Conservation (phyloP, 495 filamentous ascomycete species). For the Letharia columbiana region DNA sequence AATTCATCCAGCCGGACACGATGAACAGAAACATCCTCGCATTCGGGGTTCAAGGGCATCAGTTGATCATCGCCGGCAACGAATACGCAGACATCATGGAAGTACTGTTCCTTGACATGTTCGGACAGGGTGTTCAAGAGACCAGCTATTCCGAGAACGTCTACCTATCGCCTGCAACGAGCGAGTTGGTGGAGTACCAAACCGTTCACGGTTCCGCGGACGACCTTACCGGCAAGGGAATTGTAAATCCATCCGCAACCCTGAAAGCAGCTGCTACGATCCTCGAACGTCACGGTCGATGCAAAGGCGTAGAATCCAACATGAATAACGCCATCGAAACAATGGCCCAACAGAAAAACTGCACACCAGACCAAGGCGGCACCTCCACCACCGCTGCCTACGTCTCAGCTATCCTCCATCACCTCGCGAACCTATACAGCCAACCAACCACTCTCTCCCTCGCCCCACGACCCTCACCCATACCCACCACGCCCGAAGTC, state of each 20-base stretch:
- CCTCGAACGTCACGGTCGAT: constrained; percentile 3
- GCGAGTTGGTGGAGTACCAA: constrained; percentile 10
- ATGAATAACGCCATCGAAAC: constrained; percentile 3
- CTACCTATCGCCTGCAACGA: constrained; percentile 3
- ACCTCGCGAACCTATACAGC: constrained; percentile 4
- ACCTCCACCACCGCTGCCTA: constrained; percentile 4
- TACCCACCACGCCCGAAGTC: no score
- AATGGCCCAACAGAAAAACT: constrained; percentile 1
- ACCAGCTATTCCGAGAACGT: constrained; percentile 10
- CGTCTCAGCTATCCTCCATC: not conserved
- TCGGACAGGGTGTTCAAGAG: constrained; percentile 9
- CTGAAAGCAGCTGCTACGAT: constrained; percentile 9
- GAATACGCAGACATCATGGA: constrained; percentile 16
- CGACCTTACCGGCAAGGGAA: constrained; percentile 7
- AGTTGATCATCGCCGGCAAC: constrained; percentile 13
- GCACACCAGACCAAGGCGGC: constrained; percentile 10
- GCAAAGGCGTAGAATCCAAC: constrained; percentile 1
- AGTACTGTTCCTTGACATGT: constrained; percentile 9
- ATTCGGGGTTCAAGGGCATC: not conserved
- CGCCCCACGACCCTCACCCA: not conserved
- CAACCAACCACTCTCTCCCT: not conserved
- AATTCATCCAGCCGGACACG: constrained; percentile 8
- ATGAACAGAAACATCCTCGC: constrained; percentile 13
- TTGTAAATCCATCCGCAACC: constrained; percentile 11
- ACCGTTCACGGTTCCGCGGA: constrained; percentile 14